phyloP scores from a whole-genome alignment of 2,329 filamentous ascomycete genomes.

The Penicillium sp. region DNA sequence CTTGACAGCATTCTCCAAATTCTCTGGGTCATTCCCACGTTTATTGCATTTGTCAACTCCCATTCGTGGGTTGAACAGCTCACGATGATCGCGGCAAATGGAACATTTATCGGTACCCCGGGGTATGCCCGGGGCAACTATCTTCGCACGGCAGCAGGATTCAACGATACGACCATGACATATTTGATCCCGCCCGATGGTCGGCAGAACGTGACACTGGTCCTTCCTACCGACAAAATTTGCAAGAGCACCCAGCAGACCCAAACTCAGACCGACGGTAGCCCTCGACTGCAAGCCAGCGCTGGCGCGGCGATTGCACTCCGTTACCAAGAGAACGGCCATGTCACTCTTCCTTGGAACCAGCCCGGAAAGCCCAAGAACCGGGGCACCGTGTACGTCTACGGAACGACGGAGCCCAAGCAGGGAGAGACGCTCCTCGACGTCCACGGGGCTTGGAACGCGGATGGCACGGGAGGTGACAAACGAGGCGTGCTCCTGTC shows the following conservation, averaged over 20 bases:
- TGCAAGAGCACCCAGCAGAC: slow-evolving; percentile 64
- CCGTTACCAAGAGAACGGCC: slow-evolving; percentile 72
- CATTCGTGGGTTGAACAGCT: slow-evolving; percentile 86
- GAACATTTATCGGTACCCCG: slow-evolving; percentile 65
- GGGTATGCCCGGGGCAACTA: slow-evolving; percentile 76
- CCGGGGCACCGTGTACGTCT: slow-evolving; percentile 71
- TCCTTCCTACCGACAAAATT: slow-evolving; percentile 55
- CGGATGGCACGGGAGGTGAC: slow-evolving; percentile 77
- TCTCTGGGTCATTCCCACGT: slow-evolving; percentile 28
- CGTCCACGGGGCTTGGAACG: slow-evolving; percentile 75
- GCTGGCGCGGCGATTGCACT: slow-evolving; percentile 65
- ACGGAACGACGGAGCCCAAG: slow-evolving; percentile 64
- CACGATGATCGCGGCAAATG: slow-evolving; percentile 68
- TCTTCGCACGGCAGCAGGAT: slow-evolving; percentile 55
- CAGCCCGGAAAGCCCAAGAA: slow-evolving; percentile 62
- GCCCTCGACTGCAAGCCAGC: slow-evolving; percentile 60
- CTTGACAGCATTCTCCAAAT: slow-evolving; percentile 10
- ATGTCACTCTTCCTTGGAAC: slow-evolving; percentile 62
- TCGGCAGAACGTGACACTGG: slow-evolving; percentile 47
- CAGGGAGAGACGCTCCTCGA: slow-evolving; percentile 57
- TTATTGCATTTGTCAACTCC: slow-evolving; percentile 38
- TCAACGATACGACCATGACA: slow-evolving; percentile 58
- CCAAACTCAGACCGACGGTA: slow-evolving; percentile 56
- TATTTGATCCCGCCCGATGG: slow-evolving; percentile 62
- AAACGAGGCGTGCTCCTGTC: slow-evolving; percentile 72